phyloP scores from a whole-genome alignment of 768 basidiomycete genomes.

The Coprinopsis sp. region DNA sequence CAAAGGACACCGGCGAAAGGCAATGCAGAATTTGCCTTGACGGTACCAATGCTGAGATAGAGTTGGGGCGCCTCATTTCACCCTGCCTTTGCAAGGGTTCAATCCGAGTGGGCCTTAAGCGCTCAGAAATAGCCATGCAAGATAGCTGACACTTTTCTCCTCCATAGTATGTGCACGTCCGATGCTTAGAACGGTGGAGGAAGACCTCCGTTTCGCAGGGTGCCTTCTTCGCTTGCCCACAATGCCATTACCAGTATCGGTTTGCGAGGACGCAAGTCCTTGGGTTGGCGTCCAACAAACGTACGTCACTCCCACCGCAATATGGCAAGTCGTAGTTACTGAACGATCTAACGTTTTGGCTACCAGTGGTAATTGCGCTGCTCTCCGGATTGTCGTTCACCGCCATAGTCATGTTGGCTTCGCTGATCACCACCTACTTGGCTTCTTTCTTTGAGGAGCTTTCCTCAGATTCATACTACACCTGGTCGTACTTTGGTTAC shows the following conservation, averaged over 20 bases:
- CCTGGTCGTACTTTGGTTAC: constrained; percentile 37
- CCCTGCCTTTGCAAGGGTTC: constrained; percentile 80
- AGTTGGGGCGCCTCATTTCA: constrained; percentile 72
- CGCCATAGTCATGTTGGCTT: constrained; percentile 59
- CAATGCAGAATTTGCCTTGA: constrained; percentile 86
- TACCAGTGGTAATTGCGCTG: constrained; percentile 58
- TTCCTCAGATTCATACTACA: constrained; percentile 33
- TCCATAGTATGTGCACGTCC: constrained; percentile 69
- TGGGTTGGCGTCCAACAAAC: constrained; percentile 75
- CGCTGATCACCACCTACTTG: constrained; percentile 65
- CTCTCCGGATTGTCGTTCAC: constrained; percentile 62
- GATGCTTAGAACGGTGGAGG: constrained; percentile 75
- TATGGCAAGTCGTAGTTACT: constrained; percentile 5
- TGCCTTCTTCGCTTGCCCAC: constrained; percentile 76
- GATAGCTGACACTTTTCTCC: constrained; percentile 6
- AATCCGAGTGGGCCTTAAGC: constrained; percentile 46
- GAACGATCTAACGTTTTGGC: constrained; percentile 10
- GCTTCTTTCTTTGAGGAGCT: constrained; percentile 58
- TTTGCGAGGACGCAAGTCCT: constrained; percentile 67
- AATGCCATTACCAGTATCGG: constrained; percentile 74
- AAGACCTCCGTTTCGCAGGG: constrained; percentile 53
- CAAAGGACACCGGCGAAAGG: constrained; percentile 33
- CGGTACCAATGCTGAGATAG: constrained; percentile 51
- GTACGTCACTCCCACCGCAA: constrained; percentile 30
- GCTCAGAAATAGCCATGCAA: background rate